These are phyloP conservation scores for Citeromyces matritensis DNA, from an alignment of 805 yeast species.

Conservation along the genomic window DNA sequence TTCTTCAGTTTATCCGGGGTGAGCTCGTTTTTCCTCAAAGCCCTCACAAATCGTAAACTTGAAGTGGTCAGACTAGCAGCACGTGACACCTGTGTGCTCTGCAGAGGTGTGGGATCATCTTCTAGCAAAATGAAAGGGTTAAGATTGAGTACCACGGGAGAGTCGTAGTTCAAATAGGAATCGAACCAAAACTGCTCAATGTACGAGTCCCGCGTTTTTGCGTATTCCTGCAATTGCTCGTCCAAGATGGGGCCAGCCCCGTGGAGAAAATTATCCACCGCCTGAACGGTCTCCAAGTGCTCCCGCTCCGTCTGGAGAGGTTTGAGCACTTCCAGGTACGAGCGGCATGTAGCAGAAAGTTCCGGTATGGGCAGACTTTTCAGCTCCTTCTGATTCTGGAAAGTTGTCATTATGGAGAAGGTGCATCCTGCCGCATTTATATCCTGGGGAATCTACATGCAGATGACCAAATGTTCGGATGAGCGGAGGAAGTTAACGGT, in stretches of 20 bases:
- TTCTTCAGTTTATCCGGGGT: slow-evolving; percentile 56
- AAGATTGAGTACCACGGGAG: slow-evolving; percentile 81
- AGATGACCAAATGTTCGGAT: no score
- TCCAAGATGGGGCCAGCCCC: slow-evolving; percentile 46
- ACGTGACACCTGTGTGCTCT: slow-evolving; percentile 53
- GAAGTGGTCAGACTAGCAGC: slow-evolving; percentile 72
- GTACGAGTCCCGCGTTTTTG: slow-evolving; percentile 55
- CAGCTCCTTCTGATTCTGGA: slow-evolving; percentile 41
- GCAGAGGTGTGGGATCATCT: slow-evolving; percentile 75
- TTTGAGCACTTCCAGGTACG: slow-evolving; percentile 50
- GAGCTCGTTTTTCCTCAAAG: slow-evolving; percentile 59
- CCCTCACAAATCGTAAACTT: slow-evolving; percentile 65
- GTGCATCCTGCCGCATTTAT: no score
- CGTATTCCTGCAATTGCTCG: slow-evolving; percentile 43
- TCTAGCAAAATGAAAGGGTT: slow-evolving; percentile 85
- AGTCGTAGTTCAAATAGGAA: slow-evolving; percentile 74
- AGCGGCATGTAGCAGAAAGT: slow-evolving; percentile 46
- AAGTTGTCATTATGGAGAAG: slow-evolving; percentile 19
- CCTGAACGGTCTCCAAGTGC: slow-evolving; percentile 40
- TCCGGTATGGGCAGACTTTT: slow-evolving; percentile 72
- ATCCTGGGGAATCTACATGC: no score
- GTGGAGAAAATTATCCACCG: slow-evolving; percentile 41
- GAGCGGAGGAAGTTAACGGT: no score
- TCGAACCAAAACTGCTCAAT: slow-evolving; percentile 95
- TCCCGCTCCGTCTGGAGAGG: slow-evolving; percentile 76